Evolutionary conservation across 2,329 filamentous ascomycete species (phyloP).

Genomic region (Karstenula rhodostoma): DNA sequence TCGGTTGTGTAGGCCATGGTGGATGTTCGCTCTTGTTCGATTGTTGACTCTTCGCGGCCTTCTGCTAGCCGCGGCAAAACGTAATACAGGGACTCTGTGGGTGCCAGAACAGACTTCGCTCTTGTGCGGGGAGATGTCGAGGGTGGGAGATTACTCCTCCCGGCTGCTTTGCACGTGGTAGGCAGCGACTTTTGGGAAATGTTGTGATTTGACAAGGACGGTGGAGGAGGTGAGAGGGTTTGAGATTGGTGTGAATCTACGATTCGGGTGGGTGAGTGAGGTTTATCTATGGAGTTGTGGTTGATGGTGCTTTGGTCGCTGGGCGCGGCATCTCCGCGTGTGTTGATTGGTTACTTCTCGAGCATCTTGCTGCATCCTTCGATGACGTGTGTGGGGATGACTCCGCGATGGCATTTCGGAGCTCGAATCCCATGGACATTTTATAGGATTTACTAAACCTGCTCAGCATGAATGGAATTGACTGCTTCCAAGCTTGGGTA

Average conservation of each 20-base stretch:
- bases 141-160: too few species aligned
- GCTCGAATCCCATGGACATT: not conserved
- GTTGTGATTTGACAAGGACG: too few species aligned
- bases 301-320: not conserved
- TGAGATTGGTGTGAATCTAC: not conserved
- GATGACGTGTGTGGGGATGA: conserved; percentile 22
- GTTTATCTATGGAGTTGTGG: not conserved
- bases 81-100: too few species aligned
- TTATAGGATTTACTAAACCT: not conserved
- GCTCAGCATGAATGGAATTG: too few species aligned
- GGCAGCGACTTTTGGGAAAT: too few species aligned
- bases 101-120: too few species aligned
- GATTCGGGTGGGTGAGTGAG: not conserved
- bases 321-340: not conserved
- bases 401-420: not conserved
- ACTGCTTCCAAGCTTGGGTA: too few species aligned
- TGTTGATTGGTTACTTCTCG: conserved; percentile 31
- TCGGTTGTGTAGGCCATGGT: conserved; percentile 43
- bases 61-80: too few species aligned
- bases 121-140: too few species aligned
- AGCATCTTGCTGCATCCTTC: conserved; percentile 21
- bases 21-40: too few species aligned
- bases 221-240: not conserved
- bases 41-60: too few species aligned
- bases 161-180: too few species aligned